These are phyloP conservation scores for Syzygium syzygioides DNA, from an alignment of 441 rosid genomes.

Conservation along the genomic window DNA sequence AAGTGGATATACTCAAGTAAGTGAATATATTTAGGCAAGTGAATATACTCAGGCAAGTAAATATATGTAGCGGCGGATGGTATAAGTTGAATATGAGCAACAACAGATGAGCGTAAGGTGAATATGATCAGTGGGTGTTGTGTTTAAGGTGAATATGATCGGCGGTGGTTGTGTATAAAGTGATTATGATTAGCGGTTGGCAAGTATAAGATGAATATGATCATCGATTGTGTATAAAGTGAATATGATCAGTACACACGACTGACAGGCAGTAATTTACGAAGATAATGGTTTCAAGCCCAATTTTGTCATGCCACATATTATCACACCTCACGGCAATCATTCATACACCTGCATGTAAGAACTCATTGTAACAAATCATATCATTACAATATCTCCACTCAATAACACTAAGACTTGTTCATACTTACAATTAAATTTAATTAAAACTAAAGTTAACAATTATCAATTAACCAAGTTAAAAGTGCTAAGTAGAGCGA, in stretches of 20 bases:
- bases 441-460: neutral
- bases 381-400: neutral
- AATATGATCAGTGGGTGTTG: neutral
- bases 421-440: neutral
- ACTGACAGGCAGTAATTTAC: no score
- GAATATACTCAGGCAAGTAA: neutral
- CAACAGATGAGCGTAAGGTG: neutral
- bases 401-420: rapidly evolving
- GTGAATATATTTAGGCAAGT: neutral
- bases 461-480: neutral
- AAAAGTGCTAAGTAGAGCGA: neutral
- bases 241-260: no score
- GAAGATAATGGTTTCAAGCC: neutral
- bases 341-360: neutral
- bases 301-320: neutral
- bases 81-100: neutral
- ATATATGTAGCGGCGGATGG: neutral
- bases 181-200: neutral
- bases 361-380: neutral
- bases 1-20: neutral
- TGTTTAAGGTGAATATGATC: neutral
- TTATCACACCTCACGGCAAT: neutral
- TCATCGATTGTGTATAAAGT: no score
- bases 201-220: no score
- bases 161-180: neutral